Base-by-base conservation (phyloP, 1,284 basidiomycete genomes). In the Marasmius tenuissimus region DNA sequence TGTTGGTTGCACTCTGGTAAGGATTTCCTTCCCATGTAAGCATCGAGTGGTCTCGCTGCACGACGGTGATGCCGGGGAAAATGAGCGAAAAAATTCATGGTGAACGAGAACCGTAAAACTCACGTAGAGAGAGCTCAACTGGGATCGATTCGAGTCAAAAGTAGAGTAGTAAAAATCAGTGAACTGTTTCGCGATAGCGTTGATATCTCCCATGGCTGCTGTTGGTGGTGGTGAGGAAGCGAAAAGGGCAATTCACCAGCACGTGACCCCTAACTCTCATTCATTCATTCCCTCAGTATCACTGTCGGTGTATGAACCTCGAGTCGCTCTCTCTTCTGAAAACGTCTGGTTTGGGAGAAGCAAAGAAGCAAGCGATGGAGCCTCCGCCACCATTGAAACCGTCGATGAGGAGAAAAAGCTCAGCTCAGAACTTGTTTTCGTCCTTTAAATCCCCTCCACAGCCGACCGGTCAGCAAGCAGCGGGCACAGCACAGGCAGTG, bases 21-120 rank as follows among this genome's bases (percentile, higher is more conserved):
- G 83, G 87, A 39, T 73, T 64, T 22, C 86, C 85, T 79, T 99
- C 96, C 78, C 88, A 99, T 10, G 91, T 88, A 70, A 99, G 80
- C 94, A 97, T 98, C 22, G 96, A 98, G 58, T 74, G 64, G 35
- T 83, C 79, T 66, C 96, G 87, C 97, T 98, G 72, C 22, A 64
- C 54, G 55, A 64, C 65, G 48, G 59, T 67, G 67, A 68, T 66
- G 27, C 27, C 27, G 27, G 27, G 66, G 68, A 64, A 67, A 69
- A 75, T 75, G 68, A 62, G 59, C 64, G 42, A 58, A 63, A 66
- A 70, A 58, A 58, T 9, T 35, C 51, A 50, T 68, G 58, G 59
- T 38, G 57, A n/a, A 68, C 63, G 65, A 53, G 58, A 59, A 40
- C 56, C 59, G 48, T 62, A 57, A 38, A 63, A 84, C 89, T 71